These are phyloP conservation scores for Monosporascus sp. DNA, from an alignment of 2,329 filamentous ascomycete genomes.

Conservation along the genomic window DNA sequence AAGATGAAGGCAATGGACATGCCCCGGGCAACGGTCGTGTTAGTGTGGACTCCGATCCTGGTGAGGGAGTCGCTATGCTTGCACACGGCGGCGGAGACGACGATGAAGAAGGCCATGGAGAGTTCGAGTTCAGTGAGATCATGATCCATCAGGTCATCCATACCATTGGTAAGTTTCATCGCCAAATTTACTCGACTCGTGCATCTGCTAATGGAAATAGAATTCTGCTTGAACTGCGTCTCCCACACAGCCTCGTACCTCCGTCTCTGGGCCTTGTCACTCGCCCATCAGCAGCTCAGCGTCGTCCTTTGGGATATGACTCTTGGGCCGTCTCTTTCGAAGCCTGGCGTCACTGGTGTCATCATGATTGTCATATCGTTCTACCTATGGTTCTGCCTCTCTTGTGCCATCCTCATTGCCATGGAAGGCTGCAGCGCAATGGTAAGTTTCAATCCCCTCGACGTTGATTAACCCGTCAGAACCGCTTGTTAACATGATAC, in stretches of 20 bases:
- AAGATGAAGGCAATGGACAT: slow-evolving; percentile 67
- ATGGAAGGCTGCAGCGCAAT: slow-evolving; percentile 83
- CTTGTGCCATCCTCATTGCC: slow-evolving; percentile 67
- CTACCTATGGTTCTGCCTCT: slow-evolving; percentile 84
- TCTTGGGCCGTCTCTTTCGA: slow-evolving; percentile 67
- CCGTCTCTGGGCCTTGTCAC: slow-evolving; percentile 93
- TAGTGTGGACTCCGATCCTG: slow-evolving; percentile 61
- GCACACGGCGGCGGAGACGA: slow-evolving; percentile 45
- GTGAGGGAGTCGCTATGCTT: slow-evolving; percentile 50
- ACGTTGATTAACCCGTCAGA: not conserved
- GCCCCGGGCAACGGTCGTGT: slow-evolving; percentile 55
- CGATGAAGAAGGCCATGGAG: slow-evolving; percentile 77
- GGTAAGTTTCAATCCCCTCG: slow-evolving; percentile 27
- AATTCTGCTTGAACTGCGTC: slow-evolving; percentile 98
- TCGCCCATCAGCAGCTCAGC: slow-evolving; percentile 96
- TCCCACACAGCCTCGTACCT: slow-evolving; percentile 98
- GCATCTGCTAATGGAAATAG: slow-evolving; percentile 39
- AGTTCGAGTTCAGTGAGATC: slow-evolving; percentile 94
- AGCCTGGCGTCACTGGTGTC: slow-evolving; percentile 62
- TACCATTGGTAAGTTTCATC: slow-evolving; percentile 71
- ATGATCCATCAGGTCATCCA: slow-evolving; percentile 99
- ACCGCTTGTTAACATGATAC: slow-evolving; percentile 9
- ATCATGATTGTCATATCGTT: slow-evolving; percentile 79
- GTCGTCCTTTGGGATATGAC: slow-evolving; percentile 98
- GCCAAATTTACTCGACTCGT: not conserved